Base-by-base conservation (phyloP, 768 basidiomycete genomes). In the Tricholoma bakamatsutake region DNA sequence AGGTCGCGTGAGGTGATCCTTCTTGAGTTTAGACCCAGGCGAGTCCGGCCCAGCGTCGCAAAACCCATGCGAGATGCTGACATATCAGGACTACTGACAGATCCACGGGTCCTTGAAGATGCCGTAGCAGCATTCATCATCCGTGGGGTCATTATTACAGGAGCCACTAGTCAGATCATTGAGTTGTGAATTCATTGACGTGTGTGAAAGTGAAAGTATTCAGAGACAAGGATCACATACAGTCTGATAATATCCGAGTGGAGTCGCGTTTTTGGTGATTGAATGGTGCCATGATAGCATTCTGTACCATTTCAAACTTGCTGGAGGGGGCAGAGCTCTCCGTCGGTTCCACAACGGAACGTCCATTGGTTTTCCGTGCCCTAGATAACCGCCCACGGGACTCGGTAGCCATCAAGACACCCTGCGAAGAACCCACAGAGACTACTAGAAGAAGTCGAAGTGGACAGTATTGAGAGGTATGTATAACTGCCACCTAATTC, bases 91-190 rank as follows among this genome's bases (percentile, higher is more conserved):
- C 56, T 66, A 13, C 63, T 62, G 37, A 77, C 60, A 30, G 72
- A 72, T 15, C 65, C 62, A 43, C 68, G 71, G 43, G 74, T 69
- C 40, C 80, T 73, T 27, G 84, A 78, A n/a, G 84, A 80, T 3
- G 82, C 80, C n/a, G 84, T 84, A 2, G 87, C 78, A 6, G 87
- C 80, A 57, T 79, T 82, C 58, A 92, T 81, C 82, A 93, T 86
- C 54, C 84, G 78, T 21, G 92, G 91, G 2, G 90, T 93, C 90
- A 94, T 91, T 62, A 94, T 90, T 58, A 86, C 85, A 11, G 91
- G 91, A 12, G 91, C 91, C 67, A 94, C 92, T 85, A 65, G 49
- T 48, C 7, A n/a, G 7, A 24, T 17, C 9, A 4, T 15, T 47
- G 55, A 34, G 50, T 54, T 43, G 42, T 9, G 33, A 40, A 50